Conservation (phyloP, 1,284 basidiomycete genomes). For the Meira miltonrushii region DNA sequence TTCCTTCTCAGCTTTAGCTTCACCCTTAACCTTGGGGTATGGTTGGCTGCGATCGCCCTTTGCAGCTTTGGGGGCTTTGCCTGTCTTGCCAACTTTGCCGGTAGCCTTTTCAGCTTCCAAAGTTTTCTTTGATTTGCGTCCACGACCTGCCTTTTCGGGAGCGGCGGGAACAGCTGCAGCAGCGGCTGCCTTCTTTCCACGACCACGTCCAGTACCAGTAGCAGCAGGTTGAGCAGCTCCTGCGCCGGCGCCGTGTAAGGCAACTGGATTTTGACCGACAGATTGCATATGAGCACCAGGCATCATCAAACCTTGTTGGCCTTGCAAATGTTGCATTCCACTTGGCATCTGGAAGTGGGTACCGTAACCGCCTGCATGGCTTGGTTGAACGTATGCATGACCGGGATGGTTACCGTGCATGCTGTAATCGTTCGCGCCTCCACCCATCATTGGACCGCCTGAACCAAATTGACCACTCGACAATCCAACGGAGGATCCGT, state of each 20-base stretch:
- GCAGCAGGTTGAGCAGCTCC: neutral
- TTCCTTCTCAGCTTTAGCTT: neutral
- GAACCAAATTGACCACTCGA: conserved; percentile 1
- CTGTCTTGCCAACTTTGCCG: neutral
- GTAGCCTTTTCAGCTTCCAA: conserved; percentile 3
- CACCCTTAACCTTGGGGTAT: conserved; percentile 5
- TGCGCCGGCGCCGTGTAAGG: neutral
- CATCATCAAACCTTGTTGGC: neutral
- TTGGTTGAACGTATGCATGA: conserved; percentile 4
- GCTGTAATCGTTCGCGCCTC: conserved; percentile 1
- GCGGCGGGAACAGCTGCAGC: neutral
- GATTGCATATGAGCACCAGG: neutral
- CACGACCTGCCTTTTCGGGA: neutral
- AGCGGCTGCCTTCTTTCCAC: neutral
- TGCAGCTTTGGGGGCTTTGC: conserved; percentile 4
- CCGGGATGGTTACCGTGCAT: conserved; percentile 6
- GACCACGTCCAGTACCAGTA: neutral
- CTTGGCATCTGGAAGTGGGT: conserved; percentile 2
- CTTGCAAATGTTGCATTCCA: conserved; percentile 1
- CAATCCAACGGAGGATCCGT: conserved; percentile 10
- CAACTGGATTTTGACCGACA: conserved; percentile 1
- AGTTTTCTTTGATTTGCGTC: conserved; percentile 3
- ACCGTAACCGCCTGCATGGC: conserved; percentile 11
- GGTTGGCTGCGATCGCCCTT: conserved; percentile 8
- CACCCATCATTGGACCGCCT: conserved; percentile 12